Evolutionary conservation across 129 eudicot species (phyloP).

Genomic region (Oenanthe sinensis): DNA sequence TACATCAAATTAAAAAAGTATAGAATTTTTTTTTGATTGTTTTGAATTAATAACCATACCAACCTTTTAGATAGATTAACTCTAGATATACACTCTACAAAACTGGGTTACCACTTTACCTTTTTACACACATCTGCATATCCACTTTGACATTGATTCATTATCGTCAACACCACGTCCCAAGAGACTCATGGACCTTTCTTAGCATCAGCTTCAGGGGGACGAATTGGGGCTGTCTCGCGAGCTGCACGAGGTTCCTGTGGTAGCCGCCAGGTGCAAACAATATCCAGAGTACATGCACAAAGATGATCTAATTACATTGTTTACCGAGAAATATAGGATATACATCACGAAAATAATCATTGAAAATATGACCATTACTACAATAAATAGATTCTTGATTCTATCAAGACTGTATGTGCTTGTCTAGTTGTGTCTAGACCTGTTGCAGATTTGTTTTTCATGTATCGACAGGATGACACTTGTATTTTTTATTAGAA

Average conservation of each 20-base stretch:
- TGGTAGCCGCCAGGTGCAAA: neutral
- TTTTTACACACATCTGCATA: constrained; percentile 24
- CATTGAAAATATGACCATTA: neutral
- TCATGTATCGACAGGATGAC: neutral
- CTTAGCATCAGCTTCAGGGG: constrained; percentile 23
- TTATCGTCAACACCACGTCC: constrained; percentile 17
- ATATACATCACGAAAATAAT: neutral
- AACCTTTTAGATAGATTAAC: constrained; percentile 7
- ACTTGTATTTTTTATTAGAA: neutral
- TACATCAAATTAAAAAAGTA: neutral
- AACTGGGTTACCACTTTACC: constrained; percentile 16
- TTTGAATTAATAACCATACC: constrained; percentile 3
- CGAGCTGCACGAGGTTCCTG: constrained; percentile 69
- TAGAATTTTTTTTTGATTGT: neutral
- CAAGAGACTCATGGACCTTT: constrained; percentile 15
- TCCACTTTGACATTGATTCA: constrained; percentile 28
- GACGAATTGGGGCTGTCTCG: constrained; percentile 32
- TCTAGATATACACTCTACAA: constrained; percentile 22
- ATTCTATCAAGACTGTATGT: neutral
- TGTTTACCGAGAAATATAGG: neutral
- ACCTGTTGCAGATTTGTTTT: neutral
- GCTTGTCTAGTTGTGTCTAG: neutral
- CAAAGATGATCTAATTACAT: neutral
- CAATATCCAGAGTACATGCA: neutral
- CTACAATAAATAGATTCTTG: neutral